Conservation (phyloP, 768 basidiomycete species). For the Psilocybe sp. region DNA sequence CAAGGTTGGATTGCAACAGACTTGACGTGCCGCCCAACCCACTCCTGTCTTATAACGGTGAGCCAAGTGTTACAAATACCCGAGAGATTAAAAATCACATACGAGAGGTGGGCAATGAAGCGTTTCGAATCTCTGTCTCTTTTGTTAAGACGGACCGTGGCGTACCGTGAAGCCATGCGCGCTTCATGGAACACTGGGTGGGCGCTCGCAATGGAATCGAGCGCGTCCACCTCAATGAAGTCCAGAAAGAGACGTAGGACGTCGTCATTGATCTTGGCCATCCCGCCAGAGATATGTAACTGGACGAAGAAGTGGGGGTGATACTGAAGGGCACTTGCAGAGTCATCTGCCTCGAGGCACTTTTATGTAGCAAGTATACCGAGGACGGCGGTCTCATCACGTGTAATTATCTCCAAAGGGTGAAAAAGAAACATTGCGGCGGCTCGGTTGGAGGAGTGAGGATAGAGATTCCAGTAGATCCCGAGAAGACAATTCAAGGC, state of each 20-base stretch:
- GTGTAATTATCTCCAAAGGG: too few species aligned
- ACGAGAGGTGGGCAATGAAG: slow-evolving; percentile 27
- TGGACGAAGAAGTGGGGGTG: neutral
- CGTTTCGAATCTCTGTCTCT: slow-evolving; percentile 27
- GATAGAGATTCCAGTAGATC: too few species aligned
- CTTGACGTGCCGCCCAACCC: slow-evolving; percentile 28
- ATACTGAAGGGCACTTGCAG: neutral
- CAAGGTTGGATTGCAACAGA: slow-evolving; percentile 37
- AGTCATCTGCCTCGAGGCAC: too few species aligned
- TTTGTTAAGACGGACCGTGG: slow-evolving; percentile 18
- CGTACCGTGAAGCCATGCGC: slow-evolving; percentile 23
- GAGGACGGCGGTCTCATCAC: too few species aligned
- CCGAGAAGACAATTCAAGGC: too few species aligned
- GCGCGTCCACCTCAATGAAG: slow-evolving; percentile 20
- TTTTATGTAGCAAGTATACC: too few species aligned
- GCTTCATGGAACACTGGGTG: slow-evolving; percentile 26
- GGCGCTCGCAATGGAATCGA: slow-evolving; percentile 19
- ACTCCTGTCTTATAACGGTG: slow-evolving; percentile 18
- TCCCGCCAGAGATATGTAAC: neutral
- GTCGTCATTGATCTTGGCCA: slow-evolving; percentile 22
- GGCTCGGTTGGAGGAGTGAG: too few species aligned
- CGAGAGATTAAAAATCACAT: slow-evolving; percentile 8
- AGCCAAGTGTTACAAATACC: neutral
- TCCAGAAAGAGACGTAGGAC: slow-evolving; percentile 26
- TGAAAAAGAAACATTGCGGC: too few species aligned